Evolutionary conservation across 352 stramenopile genomes (phyloP), one percentile per base, ranked within the genome.

Genomic region (Pythium graminicola): DNA sequence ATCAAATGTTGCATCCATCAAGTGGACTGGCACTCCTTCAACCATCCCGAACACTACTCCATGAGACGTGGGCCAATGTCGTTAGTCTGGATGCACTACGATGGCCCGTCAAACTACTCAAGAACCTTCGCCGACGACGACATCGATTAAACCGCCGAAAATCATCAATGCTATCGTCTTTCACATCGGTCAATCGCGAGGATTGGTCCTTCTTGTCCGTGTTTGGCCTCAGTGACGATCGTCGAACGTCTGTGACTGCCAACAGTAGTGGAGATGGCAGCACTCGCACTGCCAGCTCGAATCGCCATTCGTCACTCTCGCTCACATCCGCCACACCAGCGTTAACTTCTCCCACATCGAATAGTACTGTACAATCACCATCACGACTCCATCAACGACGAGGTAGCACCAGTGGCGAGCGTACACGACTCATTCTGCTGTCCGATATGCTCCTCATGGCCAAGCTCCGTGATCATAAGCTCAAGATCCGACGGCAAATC

Each of bases 381-480:
- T 8, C 51, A 17, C 40, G 29, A 19, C 39, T 57, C 4, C 62
- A 58, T 42, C 40, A 39, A 48, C 48, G 51, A 29, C 66, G 54
- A 26, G 13, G 7, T 7, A 60, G 67, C 47, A 69, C 39, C 28
- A 54, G 50, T 23, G 66, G 62, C 5, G 74, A 83, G 32, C 65
- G 60, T 16, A 40, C 71, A 35, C 71, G 63, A 7, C 60, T 89
- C 24, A 73, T 89, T 14, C 32, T 89, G 47, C 60, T 89, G 6
- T 89, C 77, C 11, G 75, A 89, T 19, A 72, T 73, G 47, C 54
- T 89, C 10, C 44, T 89, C 39, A 81, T 89, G 53, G 70, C 71
- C 33, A 84, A 80, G 54, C 69, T 64, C 14, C 50, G 63, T 9
- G 73, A 70, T 14, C 65, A 71, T 10, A 66, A 65, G 36, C 64